phyloP scores from a whole-genome alignment of 2,329 filamentous ascomycete species.

The Lasiodiplodia gonubiensis region DNA sequence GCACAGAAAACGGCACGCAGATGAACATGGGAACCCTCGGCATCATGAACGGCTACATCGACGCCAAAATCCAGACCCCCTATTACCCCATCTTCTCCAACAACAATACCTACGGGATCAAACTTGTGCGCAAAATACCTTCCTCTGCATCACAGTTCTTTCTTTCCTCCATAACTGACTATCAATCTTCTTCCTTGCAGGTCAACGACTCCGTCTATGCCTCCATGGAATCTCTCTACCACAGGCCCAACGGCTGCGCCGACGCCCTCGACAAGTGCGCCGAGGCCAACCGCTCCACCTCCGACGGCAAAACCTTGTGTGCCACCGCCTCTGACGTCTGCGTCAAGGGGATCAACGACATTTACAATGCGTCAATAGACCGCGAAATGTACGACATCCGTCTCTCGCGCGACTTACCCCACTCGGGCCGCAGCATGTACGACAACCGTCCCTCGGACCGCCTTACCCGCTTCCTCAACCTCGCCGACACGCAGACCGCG shows the following conservation, averaged over 20 bases:
- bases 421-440: constrained; percentile 57
- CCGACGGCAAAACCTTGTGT: constrained; percentile 10
- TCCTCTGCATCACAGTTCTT: not conserved
- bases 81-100: constrained; percentile 58
- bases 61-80: constrained; percentile 54
- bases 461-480: constrained; percentile 54
- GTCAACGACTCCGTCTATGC: constrained; percentile 56
- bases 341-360: constrained; percentile 35
- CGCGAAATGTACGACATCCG: too few species aligned
- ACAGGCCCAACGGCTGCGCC: constrained; percentile 56
- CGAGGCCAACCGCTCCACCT: constrained; percentile 43
- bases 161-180: not conserved
- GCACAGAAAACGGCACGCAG: constrained; percentile 53
- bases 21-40: constrained; percentile 61
- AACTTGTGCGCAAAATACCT: constrained; percentile 35
- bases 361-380: too few species aligned
- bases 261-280: constrained; percentile 58
- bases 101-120: constrained; percentile 62
- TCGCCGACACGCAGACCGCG: constrained; percentile 35
- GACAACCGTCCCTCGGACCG: constrained; percentile 60
- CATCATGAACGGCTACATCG: constrained; percentile 62
- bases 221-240: constrained; percentile 52
- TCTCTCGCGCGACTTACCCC: too few species aligned
- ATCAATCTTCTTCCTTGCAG: not conserved
- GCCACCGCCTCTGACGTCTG: constrained; percentile 48